Conservation (phyloP, 2,329 filamentous ascomycete genomes). For the Rachicladosporium sp. region DNA sequence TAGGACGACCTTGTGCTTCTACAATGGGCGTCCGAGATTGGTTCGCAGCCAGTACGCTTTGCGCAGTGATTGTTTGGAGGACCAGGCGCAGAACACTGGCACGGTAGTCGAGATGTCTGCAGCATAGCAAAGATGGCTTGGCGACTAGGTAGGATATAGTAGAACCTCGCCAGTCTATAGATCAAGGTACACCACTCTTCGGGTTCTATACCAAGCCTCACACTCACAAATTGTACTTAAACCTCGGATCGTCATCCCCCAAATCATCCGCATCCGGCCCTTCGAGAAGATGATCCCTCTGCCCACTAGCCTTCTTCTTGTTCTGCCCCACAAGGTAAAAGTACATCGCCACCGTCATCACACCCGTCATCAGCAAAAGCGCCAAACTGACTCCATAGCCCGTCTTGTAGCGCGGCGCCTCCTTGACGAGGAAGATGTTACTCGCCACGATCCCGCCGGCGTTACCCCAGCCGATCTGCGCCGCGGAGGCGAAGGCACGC, state of each 20-base stretch:
- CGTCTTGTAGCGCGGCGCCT: constrained; percentile 38
- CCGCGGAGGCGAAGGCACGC: constrained; percentile 33
- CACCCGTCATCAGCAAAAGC: constrained; percentile 32
- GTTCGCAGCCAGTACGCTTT: too few relatives aligned
- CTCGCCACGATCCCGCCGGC: constrained; percentile 38
- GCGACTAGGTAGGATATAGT: too few relatives aligned
- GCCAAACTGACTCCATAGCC: constrained; percentile 39
- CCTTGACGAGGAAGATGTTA: constrained; percentile 36
- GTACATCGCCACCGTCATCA: constrained; percentile 29
- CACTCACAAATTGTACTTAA: constrained; percentile 31
- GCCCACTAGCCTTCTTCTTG: constrained; percentile 32
- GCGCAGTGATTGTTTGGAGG: too few relatives aligned
- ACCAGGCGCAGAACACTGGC: too few relatives aligned
- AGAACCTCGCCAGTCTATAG: too few relatives aligned
- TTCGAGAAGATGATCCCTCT: constrained; percentile 32
- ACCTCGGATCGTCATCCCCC: constrained; percentile 40
- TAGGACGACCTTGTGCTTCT: too few relatives aligned
- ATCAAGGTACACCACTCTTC: too few relatives aligned
- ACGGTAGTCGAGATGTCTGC: too few relatives aligned
- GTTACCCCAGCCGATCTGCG: constrained; percentile 42
- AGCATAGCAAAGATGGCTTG: too few relatives aligned
- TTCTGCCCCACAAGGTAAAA: constrained; percentile 34
- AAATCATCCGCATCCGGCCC: constrained; percentile 35
- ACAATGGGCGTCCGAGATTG: too few relatives aligned
- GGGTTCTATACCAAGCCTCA: too few relatives aligned